Evolutionary conservation across 345 rosid species (phyloP), one percentile per base, ranked within the genome.

Genomic region (Kandelia obovata): DNA sequence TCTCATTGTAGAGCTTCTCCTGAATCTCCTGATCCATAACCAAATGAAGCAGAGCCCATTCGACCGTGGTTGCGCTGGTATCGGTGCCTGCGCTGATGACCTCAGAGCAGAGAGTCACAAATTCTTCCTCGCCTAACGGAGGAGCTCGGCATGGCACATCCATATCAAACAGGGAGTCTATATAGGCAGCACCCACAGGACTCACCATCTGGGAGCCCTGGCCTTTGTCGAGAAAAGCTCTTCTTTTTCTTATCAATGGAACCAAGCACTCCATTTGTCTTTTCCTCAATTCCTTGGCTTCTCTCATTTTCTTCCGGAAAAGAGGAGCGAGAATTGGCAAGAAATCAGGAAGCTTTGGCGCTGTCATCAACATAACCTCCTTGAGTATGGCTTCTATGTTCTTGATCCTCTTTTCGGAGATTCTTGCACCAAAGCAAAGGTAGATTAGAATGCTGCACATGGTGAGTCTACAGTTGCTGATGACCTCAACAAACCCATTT

Each of bases 11-110:
- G 6, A 94, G 71, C 60, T 77, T 84, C 16, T 88, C 88, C 66
- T 94, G 98, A n/a, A 86, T 83, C 20, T 68, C 82, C 67, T 88
- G 95, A 66, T 91, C 79, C 5, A 67, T 68, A 4, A 94, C 92
- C 66, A 91, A 67, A 73, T 89, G 89, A 56, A 83, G 82, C 66
- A 94, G 61, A 28, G 97, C 92, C 98, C 98, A 94, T 69, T 94
- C 98, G 25, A 81, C 81, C 1, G 92, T 78, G 1, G 97, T 94
- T 8, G 98, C 97, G 32, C 92, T 88, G 0, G 98, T 94, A 23
- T 94, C 98, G 1, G 98, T 94, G 28, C 98, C 98, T 0, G 98
- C 98, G n/a, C 91, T 89, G 35, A 94, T 83, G 16, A 82, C 83
- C 77, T 94, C 98, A 13, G 98, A 94, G 73, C 92, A 87, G 0